These are phyloP conservation scores for Grifola frondosa DNA, from an alignment of 1,284 basidiomycete species.

Conservation along the genomic window DNA sequence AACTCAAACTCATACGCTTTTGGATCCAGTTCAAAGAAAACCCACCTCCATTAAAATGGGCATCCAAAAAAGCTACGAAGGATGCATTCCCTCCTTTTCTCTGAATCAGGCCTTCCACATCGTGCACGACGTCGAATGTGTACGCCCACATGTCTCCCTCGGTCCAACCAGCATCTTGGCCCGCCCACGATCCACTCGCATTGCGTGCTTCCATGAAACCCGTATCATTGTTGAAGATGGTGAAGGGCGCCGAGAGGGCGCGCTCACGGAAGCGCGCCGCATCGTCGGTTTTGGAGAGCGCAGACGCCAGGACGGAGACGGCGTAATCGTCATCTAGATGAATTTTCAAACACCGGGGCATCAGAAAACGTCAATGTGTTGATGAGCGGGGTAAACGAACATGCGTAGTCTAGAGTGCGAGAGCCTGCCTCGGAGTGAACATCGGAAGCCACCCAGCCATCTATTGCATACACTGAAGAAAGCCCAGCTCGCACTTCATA, in stretches of 20 bases:
- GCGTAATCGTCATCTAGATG: conserved; percentile 83
- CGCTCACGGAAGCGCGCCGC: conserved; percentile 54
- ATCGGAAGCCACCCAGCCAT: conserved; percentile 77
- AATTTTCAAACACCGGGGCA: no score
- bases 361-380: neutral
- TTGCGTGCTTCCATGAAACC: conserved; percentile 80
- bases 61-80: conserved; percentile 68
- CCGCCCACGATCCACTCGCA: conserved; percentile 67
- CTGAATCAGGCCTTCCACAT: conserved; percentile 62
- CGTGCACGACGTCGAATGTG: conserved; percentile 71
- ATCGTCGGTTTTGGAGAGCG: conserved; percentile 48
- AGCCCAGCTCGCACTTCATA: conserved; percentile 79
- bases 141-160: conserved; percentile 84
- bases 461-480: conserved; percentile 56
- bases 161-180: conserved; percentile 68
- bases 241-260: conserved; percentile 52
- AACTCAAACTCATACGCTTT: no score
- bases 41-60: conserved; percentile 76
- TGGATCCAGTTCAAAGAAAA: no score
- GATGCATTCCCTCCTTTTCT: conserved; percentile 59
- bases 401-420: conserved; percentile 76
- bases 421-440: conserved; percentile 75
- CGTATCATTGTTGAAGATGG: conserved; percentile 63
- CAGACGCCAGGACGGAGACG: conserved; percentile 55
- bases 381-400: conserved; percentile 39